A percentile compares a stretch with the other conserved stretches of the same genome.
These are phyloP conservation scores for Tilletia indica DNA, from an alignment of 1,284 basidiomycete genomes.

Conservation along the genomic window DNA sequence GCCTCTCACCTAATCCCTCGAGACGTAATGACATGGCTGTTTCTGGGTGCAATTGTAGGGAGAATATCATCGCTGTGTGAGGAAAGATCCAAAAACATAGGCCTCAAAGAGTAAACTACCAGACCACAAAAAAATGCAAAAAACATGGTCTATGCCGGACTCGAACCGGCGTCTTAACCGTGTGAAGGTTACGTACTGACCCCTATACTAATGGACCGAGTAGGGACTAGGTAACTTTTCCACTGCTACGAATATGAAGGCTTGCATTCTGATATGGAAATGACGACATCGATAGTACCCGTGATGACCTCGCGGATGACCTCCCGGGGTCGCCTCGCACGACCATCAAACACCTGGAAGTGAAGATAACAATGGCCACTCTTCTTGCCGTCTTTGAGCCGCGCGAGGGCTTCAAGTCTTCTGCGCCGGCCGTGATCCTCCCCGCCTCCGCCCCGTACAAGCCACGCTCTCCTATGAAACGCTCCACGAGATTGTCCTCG, in stretches of 20 bases:
- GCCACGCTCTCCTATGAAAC: constrained; percentile 34
- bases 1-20: too few relatives aligned
- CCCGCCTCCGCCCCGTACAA: constrained; percentile 33
- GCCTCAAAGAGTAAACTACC: too few relatives aligned
- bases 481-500: constrained; percentile 35
- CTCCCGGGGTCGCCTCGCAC: too few relatives aligned
- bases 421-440: constrained; percentile 37
- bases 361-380: background rate
- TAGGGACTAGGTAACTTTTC: too few relatives aligned
- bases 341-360: background rate
- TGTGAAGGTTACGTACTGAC: constrained; percentile 17
- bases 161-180: constrained; percentile 16
- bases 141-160: constrained; percentile 5
- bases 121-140: background rate
- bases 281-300: too few relatives aligned
- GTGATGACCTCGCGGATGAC: too few relatives aligned
- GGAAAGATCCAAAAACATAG: too few relatives aligned
- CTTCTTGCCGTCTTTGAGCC: constrained; percentile 36
- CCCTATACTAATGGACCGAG: constrained; percentile 3
- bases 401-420: constrained; percentile 31
- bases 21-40: too few relatives aligned
- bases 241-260: too few relatives aligned
- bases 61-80: too few relatives aligned
- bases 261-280: too few relatives aligned
- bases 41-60: too few relatives aligned